Conservation (phyloP, 177 flowering plant species). For the Vitis hybrid region DNA sequence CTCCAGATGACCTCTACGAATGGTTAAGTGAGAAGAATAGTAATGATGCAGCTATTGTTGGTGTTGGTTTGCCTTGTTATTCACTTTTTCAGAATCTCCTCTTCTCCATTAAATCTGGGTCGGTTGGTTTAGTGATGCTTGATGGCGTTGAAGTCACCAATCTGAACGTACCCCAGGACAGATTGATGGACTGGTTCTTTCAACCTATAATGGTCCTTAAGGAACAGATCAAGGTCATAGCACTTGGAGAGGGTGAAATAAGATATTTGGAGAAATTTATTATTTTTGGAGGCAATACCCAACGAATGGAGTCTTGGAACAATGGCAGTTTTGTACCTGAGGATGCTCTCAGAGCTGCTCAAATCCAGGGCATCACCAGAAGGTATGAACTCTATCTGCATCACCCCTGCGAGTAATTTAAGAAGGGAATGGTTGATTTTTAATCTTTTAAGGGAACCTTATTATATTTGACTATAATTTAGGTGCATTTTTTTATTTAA, state of each 20-base stretch:
- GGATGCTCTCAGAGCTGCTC: constrained; percentile 79
- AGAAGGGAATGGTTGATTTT: too few relatives aligned
- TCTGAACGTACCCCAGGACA: constrained; percentile 77
- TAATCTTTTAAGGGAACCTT: too few relatives aligned
- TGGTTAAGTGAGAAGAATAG: constrained; percentile 57
- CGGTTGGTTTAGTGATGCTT: constrained; percentile 56
- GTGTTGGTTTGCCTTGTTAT: constrained; percentile 72
- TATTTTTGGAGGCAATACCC: constrained; percentile 49
- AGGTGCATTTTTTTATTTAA: too few relatives aligned
- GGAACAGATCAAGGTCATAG: constrained; percentile 69
- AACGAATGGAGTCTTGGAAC: constrained; percentile 67
- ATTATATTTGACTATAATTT: too few relatives aligned
- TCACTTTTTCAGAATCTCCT: constrained; percentile 52
- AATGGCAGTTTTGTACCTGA: constrained; percentile 55
- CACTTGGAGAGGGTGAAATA: constrained; percentile 56
- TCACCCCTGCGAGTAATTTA: too few relatives aligned
- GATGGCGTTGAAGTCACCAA: constrained; percentile 68
- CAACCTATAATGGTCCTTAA: constrained; percentile 75
- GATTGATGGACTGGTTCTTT: constrained; percentile 86
- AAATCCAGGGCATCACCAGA: constrained; percentile 86
- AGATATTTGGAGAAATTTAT: constrained; percentile 65
- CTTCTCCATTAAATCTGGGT: constrained; percentile 62
- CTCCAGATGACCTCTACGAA: constrained; percentile 54
- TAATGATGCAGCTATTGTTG: constrained; percentile 42
- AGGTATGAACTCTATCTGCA: constrained; percentile 42